phyloP scores from a whole-genome alignment of 2,329 filamentous ascomycete species.

The Metarhizium humberi region DNA sequence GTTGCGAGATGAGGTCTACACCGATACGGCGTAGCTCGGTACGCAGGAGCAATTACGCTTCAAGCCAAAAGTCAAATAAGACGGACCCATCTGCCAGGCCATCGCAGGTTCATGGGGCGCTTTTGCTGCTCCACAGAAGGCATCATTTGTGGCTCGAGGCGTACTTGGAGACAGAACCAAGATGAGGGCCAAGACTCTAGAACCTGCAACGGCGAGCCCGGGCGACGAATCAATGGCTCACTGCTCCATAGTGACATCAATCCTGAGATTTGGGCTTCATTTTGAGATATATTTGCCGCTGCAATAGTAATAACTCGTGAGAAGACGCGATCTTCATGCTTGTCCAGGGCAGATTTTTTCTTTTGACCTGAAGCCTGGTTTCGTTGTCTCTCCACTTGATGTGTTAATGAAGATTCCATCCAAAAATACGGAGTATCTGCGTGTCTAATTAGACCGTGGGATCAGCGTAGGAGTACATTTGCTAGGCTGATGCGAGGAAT shows the following conservation, averaged over 20 bases:
- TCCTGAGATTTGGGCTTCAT: background rate
- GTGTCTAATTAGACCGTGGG: slow-evolving; percentile 1
- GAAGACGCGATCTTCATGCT: too few relatives aligned
- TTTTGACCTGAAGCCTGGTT: too few relatives aligned
- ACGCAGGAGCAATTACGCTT: background rate
- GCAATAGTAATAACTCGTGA: too few relatives aligned
- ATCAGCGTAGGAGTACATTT: background rate
- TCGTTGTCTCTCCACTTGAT: background rate
- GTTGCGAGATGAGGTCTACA: background rate
- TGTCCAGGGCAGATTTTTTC: too few relatives aligned
- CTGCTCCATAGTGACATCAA: background rate
- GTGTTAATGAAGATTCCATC: background rate
- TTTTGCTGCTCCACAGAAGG: background rate
- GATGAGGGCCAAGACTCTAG: background rate
- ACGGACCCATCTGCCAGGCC: background rate
- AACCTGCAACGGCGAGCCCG: background rate
- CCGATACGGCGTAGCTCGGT: background rate
- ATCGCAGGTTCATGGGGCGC: background rate
- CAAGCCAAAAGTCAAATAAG: slow-evolving; percentile 3
- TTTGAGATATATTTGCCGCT: background rate
- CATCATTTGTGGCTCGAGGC: background rate
- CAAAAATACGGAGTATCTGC: background rate
- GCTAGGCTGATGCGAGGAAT: background rate
- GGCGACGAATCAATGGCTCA: background rate
- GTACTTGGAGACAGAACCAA: background rate